Conservation (phyloP, 306 rosid species). For the Luffa acutangula region DNA sequence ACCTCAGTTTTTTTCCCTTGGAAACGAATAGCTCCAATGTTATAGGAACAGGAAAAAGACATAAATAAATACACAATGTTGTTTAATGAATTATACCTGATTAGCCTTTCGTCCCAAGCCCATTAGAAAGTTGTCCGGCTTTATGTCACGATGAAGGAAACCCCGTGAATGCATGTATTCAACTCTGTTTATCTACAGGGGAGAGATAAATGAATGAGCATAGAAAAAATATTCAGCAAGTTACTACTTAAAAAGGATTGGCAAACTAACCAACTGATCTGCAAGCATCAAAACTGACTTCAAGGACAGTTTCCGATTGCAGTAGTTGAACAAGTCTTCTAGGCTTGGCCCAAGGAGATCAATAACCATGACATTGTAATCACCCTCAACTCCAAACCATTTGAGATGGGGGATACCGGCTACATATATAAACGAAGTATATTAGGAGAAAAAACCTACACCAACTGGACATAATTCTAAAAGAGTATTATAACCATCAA, state of each 20-base stretch:
- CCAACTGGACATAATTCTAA: neutral
- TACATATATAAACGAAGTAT: neutral
- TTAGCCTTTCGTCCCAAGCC: constrained; percentile 77
- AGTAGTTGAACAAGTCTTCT: constrained; percentile 26
- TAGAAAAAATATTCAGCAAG: neutral
- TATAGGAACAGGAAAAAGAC: neutral
- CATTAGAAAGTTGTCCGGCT: constrained; percentile 83
- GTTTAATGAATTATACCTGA: constrained; percentile 35
- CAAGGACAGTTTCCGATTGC: constrained; percentile 24
- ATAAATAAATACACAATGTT: neutral
- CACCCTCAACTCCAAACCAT: constrained; percentile 26
- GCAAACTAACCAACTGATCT: constrained; percentile 27
- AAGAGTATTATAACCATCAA: neutral
- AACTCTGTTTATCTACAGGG: constrained; percentile 57
- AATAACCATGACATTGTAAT: constrained; percentile 24
- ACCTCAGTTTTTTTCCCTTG: neutral
- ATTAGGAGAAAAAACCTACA: neutral
- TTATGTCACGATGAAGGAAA: constrained; percentile 76
- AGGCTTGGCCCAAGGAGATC: constrained; percentile 31
- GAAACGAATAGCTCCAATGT: neutral
- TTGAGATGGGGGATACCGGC: constrained; percentile 17
- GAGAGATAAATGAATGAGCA: constrained; percentile 13
- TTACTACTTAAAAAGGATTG: neutral
- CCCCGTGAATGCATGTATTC: constrained; percentile 83
- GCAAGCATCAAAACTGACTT: constrained; percentile 31